phyloP scores from a whole-genome alignment of 148 eudicot species.

The Rhododendron molle region DNA sequence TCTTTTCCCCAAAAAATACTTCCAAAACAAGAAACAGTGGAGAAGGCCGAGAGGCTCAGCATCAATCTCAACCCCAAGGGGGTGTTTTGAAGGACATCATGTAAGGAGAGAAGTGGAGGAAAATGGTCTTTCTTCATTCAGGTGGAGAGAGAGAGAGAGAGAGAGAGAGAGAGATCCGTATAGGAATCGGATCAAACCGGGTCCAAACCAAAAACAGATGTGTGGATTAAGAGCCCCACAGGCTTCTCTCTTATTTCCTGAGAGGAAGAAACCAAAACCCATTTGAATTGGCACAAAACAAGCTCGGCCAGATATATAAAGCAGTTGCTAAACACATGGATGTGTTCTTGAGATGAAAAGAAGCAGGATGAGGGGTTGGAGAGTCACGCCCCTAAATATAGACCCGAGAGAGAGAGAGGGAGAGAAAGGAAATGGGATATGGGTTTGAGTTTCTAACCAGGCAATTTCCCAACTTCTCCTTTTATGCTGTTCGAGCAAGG shows the following conservation, averaged over 20 bases:
- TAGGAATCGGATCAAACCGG: constrained; percentile 9
- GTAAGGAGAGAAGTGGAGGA: neutral
- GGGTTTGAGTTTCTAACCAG: neutral
- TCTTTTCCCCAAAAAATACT: neutral
- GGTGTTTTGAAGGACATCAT: neutral
- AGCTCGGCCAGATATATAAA: constrained; percentile 3
- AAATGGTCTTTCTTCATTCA: neutral
- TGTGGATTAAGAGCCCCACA: constrained; percentile 2
- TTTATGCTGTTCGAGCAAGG: constrained; percentile 12
- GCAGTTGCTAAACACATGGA: neutral
- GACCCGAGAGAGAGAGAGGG: constrained; percentile 3
- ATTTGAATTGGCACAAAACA: constrained; percentile 8
- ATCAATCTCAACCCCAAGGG: neutral
- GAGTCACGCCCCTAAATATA: constrained; percentile 14
- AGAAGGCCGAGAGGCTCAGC: neutral
- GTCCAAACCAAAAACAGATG: constrained; percentile 3
- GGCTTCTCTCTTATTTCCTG: neutral
- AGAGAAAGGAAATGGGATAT: neutral
- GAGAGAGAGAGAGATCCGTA: neutral
- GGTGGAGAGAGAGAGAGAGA: neutral
- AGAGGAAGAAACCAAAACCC: neutral
- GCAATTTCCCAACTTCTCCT: constrained; percentile 14
- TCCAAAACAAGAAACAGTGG: neutral
- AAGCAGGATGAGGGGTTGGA: constrained; percentile 20
- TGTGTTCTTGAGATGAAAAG: neutral